Conservation (phyloP, 345 rosid species). For the Salix viminalis region DNA sequence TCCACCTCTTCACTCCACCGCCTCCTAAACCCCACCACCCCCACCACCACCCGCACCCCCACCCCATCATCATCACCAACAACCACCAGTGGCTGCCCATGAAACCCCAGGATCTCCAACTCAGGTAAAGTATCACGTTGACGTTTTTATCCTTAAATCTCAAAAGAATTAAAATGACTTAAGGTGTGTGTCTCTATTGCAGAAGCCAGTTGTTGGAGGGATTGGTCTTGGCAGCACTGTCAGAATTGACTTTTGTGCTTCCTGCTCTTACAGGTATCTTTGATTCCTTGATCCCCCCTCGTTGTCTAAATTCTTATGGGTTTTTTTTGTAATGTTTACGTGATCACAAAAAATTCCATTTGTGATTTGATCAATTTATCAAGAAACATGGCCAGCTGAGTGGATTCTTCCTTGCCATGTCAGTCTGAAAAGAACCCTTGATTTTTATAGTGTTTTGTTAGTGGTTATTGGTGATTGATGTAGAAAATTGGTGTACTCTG, state of each 20-base stretch:
- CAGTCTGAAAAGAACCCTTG: neutral
- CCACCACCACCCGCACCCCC: conserved; percentile 19
- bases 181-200: conserved; percentile 1
- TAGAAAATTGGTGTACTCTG: neutral
- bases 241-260: conserved; percentile 70
- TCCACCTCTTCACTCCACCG: conserved; percentile 68
- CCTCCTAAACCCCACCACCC: conserved; percentile 45
- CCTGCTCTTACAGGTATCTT: conserved; percentile 70
- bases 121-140: conserved; percentile 29
- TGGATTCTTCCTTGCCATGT: neutral
- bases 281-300: neutral
- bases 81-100: neutral
- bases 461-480: neutral
- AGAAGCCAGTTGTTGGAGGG: conserved; percentile 48
- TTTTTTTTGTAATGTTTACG: neutral
- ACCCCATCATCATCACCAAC: conserved; percentile 24
- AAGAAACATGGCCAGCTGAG: neutral
- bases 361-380: neutral
- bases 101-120: conserved; percentile 46
- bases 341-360: too few species aligned
- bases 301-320: too few species aligned
- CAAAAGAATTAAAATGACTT: neutral
- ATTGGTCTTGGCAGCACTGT: conserved; percentile 62
- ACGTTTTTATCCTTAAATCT: neutral
- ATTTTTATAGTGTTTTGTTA: neutral